phyloP scores from a whole-genome alignment of 345 rosid species.

The Ceriops tagal region DNA sequence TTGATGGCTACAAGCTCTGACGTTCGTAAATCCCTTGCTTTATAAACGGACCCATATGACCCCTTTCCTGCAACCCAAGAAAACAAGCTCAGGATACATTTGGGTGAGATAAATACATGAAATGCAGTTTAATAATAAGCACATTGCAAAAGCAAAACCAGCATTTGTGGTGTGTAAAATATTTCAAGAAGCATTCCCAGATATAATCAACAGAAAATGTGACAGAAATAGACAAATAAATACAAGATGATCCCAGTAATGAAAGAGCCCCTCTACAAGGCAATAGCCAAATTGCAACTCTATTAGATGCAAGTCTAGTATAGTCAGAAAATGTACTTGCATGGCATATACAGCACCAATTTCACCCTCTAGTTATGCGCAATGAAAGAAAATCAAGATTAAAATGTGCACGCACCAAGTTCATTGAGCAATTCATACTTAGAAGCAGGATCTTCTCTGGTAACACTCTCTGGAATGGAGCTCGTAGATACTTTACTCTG shows the following conservation, averaged over 20 bases:
- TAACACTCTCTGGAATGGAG: slow-evolving; percentile 82
- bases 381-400: neutral
- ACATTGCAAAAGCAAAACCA: neutral
- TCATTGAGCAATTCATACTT: slow-evolving; percentile 94
- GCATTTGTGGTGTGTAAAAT: neutral
- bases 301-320: no score
- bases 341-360: no score
- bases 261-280: neutral
- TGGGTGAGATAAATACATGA: neutral
- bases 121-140: slow-evolving; percentile 5
- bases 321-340: no score
- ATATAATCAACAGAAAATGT: neutral
- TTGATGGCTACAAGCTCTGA: slow-evolving; percentile 97
- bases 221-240: neutral
- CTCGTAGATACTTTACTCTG: slow-evolving; percentile 68
- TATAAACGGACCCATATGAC: slow-evolving; percentile 95
- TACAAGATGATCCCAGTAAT: neutral
- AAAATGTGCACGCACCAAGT: slow-evolving; percentile 51
- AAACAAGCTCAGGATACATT: neutral
- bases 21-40: slow-evolving; percentile 88
- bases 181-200: neutral
- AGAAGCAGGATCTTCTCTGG: slow-evolving; percentile 82
- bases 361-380: no score
- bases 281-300: neutral
- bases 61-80: slow-evolving; percentile 77